phyloP scores from a whole-genome alignment of 192 early-diverging fungal genomes.

The Blastocladiella britannica region DNA sequence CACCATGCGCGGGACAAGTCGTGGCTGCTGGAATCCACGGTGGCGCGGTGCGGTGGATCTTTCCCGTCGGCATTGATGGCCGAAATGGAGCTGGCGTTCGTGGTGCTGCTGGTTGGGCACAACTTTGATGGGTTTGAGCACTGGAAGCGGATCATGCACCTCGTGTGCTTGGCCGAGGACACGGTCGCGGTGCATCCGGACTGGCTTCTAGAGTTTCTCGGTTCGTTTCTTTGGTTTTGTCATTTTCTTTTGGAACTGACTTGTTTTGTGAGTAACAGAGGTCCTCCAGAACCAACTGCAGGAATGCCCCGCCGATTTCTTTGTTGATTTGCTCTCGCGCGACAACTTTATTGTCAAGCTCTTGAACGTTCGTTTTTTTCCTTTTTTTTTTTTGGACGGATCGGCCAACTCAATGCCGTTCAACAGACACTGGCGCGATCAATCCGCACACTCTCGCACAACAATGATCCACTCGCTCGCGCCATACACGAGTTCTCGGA shows the following conservation, averaged over 20 bases:
- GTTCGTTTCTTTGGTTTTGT: slow-evolving; percentile 15
- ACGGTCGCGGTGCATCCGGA: slow-evolving; percentile 19
- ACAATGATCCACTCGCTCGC: too few relatives aligned
- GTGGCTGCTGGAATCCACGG: slow-evolving; percentile 40
- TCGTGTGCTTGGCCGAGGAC: slow-evolving; percentile 43
- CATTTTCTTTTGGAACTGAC: background rate
- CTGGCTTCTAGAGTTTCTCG: slow-evolving; percentile 35
- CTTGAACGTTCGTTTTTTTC: slow-evolving; percentile 24
- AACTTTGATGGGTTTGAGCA: slow-evolving; percentile 70
- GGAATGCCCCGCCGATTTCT: slow-evolving; percentile 51
- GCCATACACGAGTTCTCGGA: too few relatives aligned
- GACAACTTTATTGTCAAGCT: slow-evolving; percentile 34
- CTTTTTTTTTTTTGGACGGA: too few relatives aligned
- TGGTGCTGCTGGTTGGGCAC: slow-evolving; percentile 54
- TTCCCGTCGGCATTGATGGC: slow-evolving; percentile 29
- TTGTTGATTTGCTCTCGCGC: slow-evolving; percentile 37
- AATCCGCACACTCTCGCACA: too few relatives aligned
- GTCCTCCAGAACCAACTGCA: slow-evolving; percentile 33
- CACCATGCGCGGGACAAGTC: slow-evolving; percentile 75
- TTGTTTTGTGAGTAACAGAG: slow-evolving; percentile 13
- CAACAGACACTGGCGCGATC: too few relatives aligned
- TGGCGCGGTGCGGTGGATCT: background rate
- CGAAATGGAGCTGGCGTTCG: slow-evolving; percentile 65
- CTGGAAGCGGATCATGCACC: slow-evolving; percentile 60
- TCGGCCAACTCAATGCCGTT: too few relatives aligned